Evolutionary conservation across 495 filamentous ascomycete genomes (phyloP), one percentile per base, ranked within the genome.

Genomic region (Articulospora tetracladia): DNA sequence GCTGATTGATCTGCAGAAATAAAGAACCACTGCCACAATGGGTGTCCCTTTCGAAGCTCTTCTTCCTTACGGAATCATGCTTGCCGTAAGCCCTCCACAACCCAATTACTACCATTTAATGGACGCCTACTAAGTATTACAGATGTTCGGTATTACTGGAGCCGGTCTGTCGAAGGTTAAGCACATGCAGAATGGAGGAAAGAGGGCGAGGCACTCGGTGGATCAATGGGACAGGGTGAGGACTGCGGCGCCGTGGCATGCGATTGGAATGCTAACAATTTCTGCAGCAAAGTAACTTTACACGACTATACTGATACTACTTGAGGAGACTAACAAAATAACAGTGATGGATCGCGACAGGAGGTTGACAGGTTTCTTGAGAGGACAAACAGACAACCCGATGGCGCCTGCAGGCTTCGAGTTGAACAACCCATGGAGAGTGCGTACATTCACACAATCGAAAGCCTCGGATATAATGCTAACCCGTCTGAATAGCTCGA

Each of bases 291-390:
- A 68, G 60, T 57, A 58, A n/a, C 19, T 25, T 46, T 49, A 55
- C 51, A 62, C 11, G 23, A 19, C 24, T 39, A 22, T 15, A 56
- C 1, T 46, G 61, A 25, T 23, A 8, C 12, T 2, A 27, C 63
- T 54, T 72, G 67, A 17, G 3, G n/a, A 44, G n/a, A 63, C 70
- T 82, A 57, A 82, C 63, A 25, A 20, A 13, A 32, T 30, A 50
- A 65, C 65, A 98, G 94, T 99, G 95, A 97, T 98, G 92, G 88
- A 97, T 59, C 85, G 94, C 69, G 94, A 99, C 71, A 78, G 86
- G 65, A 82, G 94, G 69, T 81, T 99, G 71, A 99, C 94, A 52
- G 94, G 94, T 61, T 82, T 72, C 52, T 66, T 88, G 67, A 82
- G 95, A 77, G 95, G 92, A 39, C 94, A 99, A 73, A 88, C 86